phyloP scores from a whole-genome alignment of 192 early-diverging fungal genomes.

The Radiomyces spectabilis region DNA sequence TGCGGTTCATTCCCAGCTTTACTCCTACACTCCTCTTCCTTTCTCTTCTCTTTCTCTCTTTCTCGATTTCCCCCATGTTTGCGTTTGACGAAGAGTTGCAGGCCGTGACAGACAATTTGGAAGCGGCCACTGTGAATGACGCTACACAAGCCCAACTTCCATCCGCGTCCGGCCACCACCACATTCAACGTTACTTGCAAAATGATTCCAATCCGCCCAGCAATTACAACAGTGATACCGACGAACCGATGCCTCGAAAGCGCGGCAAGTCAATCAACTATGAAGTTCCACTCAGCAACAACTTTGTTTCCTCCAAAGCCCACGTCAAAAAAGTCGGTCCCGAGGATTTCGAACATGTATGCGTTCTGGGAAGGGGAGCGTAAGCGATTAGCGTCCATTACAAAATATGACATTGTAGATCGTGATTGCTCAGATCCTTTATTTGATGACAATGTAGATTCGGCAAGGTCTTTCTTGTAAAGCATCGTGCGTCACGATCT shows the following conservation, averaged over 20 bases:
- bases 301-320: conserved; percentile 17
- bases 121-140: no score
- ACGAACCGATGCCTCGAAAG: conserved; percentile 16
- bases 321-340: conserved; percentile 25
- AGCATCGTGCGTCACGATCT: conserved; percentile 43
- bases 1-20: no score
- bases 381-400: no score
- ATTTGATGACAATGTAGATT: conserved; percentile 35
- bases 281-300: conserved; percentile 30
- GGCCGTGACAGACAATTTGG: no score
- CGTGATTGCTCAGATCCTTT: neutral
- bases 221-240: conserved; percentile 21
- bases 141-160: conserved; percentile 13
- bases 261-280: conserved; percentile 1
- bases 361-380: conserved; percentile 45
- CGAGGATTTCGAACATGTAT: conserved; percentile 40
- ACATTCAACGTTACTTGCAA: conserved; percentile 4
- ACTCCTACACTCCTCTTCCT: no score
- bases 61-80: no score
- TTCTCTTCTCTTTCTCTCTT: no score
- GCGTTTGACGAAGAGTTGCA: no score
- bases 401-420: no score
- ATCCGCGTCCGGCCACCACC: conserved; percentile 5
- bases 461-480: conserved; percentile 79
- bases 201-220: conserved; percentile 14